Evolutionary conservation across 805 yeast genomes (phyloP), one percentile per base, ranked within the genome.

Genomic region (Starmerella floricola): DNA sequence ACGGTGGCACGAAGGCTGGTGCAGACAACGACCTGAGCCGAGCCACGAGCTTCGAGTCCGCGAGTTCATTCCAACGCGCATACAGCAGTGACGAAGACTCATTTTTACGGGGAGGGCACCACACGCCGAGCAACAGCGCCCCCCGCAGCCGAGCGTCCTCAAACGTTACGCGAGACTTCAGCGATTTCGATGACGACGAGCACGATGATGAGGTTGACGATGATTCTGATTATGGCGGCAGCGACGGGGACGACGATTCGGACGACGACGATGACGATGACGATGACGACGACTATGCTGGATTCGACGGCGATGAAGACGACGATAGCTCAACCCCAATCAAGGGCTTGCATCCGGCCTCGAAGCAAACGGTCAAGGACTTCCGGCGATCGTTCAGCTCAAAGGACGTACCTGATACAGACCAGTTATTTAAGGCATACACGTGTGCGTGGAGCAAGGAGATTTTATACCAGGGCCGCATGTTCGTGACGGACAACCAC

Each of bases 391-490:
- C 79, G 2, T 91, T 88, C 65, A 12, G 13, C 18, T 18, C 24
- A 31, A 6, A 13, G 15, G 44, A 40, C 13, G 37, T 35, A 13
- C 47, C 47, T 6, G 42, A 26, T n/a, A 6, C 23, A 3, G 52
- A 48, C 34, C 21, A n/a, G 17, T 34, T 48, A 21, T 29, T 15
- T 35, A 46, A 42, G 31, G 50, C 41, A 53, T 87, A 80, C 54
- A 74, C 84, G 21, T 91, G 97, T 66, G 95, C 96, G 0, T 63
- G 88, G 41, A 79, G 87, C 49, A 68, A 85, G 47, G 97, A 88
- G 49, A 83, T 86, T 37, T 65, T 88, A 26, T 63, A 85, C 8
- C 96, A 91, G 56, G 98, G 98, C 3, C 67, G 94, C 38, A 54
- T 91, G 21, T 91, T 83, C 57, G 69, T 91, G 8, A 74, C 94